phyloP scores from a whole-genome alignment of 1,284 basidiomycete genomes.

The Trichosporon faecale region DNA sequence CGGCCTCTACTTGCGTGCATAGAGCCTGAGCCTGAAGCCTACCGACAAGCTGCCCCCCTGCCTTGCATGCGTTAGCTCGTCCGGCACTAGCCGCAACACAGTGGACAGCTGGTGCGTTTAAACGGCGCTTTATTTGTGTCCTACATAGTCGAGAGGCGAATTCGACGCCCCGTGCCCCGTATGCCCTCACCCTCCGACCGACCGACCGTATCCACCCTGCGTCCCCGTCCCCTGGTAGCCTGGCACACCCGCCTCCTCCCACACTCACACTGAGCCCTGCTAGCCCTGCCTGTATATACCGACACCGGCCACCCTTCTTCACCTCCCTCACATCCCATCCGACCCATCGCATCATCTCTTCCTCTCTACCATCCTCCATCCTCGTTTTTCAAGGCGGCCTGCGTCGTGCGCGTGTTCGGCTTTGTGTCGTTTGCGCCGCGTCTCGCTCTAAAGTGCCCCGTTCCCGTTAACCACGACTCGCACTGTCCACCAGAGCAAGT shows the following conservation, averaged over 20 bases:
- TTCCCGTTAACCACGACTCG: background rate
- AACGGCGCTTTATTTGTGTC: background rate
- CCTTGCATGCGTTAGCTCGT: too few species aligned
- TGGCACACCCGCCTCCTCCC: background rate
- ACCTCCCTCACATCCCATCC: background rate
- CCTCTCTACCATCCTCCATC: conserved; percentile 3
- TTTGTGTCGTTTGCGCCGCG: conserved; percentile 9
- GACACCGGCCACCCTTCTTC: background rate
- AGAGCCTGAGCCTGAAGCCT: conserved; percentile 6
- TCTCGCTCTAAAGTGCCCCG: background rate
- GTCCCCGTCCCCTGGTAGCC: background rate
- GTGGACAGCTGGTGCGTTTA: background rate
- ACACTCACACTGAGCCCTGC: background rate
- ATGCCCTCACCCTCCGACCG: background rate
- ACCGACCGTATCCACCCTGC: conserved; percentile 3
- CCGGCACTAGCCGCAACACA: background rate
- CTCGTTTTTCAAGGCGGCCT: background rate
- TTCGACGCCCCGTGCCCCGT: too few species aligned
- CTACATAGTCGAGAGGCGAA: background rate
- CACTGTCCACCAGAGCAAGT: background rate
- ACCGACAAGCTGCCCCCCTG: background rate
- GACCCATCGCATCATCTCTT: background rate
- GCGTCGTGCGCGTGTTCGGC: conserved; percentile 10
- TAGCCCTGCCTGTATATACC: conserved; percentile 1
- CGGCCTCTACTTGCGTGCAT: background rate